phyloP scores from a whole-genome alignment of 495 filamentous ascomycete species.

The Schizothecium vesticola region DNA sequence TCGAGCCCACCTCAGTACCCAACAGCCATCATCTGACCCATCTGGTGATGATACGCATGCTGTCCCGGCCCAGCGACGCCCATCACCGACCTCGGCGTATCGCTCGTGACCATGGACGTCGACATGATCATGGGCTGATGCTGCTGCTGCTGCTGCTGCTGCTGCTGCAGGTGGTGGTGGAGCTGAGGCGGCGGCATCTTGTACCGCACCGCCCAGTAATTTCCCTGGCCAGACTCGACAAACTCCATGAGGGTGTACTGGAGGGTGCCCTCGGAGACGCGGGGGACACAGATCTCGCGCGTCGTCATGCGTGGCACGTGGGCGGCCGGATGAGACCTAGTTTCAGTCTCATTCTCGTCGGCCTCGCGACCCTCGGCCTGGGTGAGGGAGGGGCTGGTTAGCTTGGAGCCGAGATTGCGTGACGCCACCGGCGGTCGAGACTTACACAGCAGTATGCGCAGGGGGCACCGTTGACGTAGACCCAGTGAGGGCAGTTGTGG shows the following conservation, averaged over 20 bases:
- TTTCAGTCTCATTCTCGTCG: conserved; percentile 23
- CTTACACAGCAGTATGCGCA: conserved; percentile 55
- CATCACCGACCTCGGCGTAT: conserved; percentile 30
- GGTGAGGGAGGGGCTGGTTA: not conserved
- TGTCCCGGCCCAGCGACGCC: not conserved
- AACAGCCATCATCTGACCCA: not conserved
- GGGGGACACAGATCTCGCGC: conserved; percentile 35
- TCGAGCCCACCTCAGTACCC: not conserved
- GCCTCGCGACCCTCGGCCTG: conserved; percentile 47
- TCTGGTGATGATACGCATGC: not conserved
- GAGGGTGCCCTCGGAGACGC: conserved; percentile 38
- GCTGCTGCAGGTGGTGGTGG: not conserved
- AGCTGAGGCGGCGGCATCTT: conserved; percentile 10
- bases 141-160: not conserved
- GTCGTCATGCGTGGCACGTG: conserved; percentile 7
- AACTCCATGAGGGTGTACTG: conserved; percentile 44
- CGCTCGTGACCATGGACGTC: conserved; percentile 30
- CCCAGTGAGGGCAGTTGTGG: conserved; percentile 56
- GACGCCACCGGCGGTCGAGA: not conserved
- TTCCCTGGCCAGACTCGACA: conserved; percentile 26
- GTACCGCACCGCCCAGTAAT: conserved; percentile 31
- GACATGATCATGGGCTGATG: conserved; percentile 18
- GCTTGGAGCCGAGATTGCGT: not conserved
- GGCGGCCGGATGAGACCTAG: not conserved
- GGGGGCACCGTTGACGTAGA: conserved; percentile 53